phyloP scores from a whole-genome alignment of 768 basidiomycete species.

The Dentipellis sp. region DNA sequence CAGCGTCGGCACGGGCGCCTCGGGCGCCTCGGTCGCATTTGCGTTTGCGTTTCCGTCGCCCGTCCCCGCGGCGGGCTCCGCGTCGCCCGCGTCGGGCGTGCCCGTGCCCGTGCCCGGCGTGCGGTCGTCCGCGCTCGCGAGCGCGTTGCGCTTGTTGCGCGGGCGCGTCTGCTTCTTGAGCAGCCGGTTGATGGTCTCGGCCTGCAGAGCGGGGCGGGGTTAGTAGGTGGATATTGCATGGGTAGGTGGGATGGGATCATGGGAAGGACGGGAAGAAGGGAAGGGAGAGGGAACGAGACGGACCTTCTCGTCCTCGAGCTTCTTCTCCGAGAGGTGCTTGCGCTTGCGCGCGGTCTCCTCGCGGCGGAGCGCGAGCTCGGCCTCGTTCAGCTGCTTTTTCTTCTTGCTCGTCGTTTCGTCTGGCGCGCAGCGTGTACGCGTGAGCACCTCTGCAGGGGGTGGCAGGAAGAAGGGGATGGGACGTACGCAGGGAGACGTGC shows the following conservation, averaged over 20 bases:
- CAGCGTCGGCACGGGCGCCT: slow-evolving; percentile 38
- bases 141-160: slow-evolving; percentile 45
- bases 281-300: neutral
- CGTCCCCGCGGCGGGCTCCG: slow-evolving; percentile 24
- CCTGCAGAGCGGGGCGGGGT: slow-evolving; percentile 28
- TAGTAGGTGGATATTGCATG: neutral
- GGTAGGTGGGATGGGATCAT: neutral
- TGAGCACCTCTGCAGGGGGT: neutral
- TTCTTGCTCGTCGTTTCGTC: slow-evolving; percentile 31
- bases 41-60: too few relatives aligned
- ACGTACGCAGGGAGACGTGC: slow-evolving; percentile 55
- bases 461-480: neutral
- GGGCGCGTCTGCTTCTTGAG: slow-evolving; percentile 78
- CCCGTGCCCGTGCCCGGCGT: slow-evolving; percentile 26
- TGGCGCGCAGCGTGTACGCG: slow-evolving; percentile 1
- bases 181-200: slow-evolving; percentile 83
- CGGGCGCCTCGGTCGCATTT: slow-evolving; percentile 16
- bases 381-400: slow-evolving; percentile 63
- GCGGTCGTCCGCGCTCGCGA: slow-evolving; percentile 38
- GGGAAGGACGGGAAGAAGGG: neutral
- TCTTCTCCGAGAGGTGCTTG: slow-evolving; percentile 73
- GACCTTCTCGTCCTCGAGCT: slow-evolving; percentile 81
- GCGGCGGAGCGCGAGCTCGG: slow-evolving; percentile 61
- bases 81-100: slow-evolving; percentile 20
- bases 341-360: slow-evolving; percentile 81